Evolutionary conservation across 257 asterid genomes (phyloP), one percentile per base, ranked within the genome.

Genomic region (Ilex asprella): DNA sequence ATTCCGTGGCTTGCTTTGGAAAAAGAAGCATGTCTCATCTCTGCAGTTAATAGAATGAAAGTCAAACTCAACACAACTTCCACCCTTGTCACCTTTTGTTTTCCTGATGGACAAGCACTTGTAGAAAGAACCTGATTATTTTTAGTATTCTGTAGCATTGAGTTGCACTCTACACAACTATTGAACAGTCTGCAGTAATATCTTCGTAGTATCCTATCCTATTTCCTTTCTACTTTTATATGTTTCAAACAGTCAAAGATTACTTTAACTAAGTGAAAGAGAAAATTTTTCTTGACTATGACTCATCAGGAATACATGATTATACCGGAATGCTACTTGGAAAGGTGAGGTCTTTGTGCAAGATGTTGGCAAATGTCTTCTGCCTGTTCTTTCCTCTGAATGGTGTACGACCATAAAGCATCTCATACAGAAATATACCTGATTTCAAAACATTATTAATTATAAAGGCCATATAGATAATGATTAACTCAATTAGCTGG

Each of bases 381-480:
- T 88, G 98, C 78, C 96, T 81, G 55, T 91, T 91, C 79, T 91
- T 91, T 73, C 96, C 98, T 77, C 98, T 81, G 81, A 91, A 91
- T 13, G 98, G 98, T 4, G 98, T 86, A 55, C 96, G 96, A n/a
- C 98, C 98, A 29, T 88, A 91, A 27, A 91, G 86, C 98, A 91
- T 88, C 77, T 91, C 98, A 51, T 88, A 88, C 31, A 91, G 85
- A 76, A 91, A 73, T 67, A 91, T 88, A 62, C 97, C 97, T 91
- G 84, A 61, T 70, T 61, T 44, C 59, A 31, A 64, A 56, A 56
- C 27, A 65, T 32, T 52, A 49, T 68, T 60, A 27, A 51, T 60
- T 44, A 7, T 44, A 44, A 44, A 12, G 50, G 50, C 9, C 50
- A 44, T 44, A 7, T 7, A 44, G 13, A 44, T 44, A 41, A 41